Evolutionary conservation across 2,329 filamentous ascomycete genomes (phyloP), one percentile per base, ranked within the genome.

Genomic region (Gremmenia infestans): DNA sequence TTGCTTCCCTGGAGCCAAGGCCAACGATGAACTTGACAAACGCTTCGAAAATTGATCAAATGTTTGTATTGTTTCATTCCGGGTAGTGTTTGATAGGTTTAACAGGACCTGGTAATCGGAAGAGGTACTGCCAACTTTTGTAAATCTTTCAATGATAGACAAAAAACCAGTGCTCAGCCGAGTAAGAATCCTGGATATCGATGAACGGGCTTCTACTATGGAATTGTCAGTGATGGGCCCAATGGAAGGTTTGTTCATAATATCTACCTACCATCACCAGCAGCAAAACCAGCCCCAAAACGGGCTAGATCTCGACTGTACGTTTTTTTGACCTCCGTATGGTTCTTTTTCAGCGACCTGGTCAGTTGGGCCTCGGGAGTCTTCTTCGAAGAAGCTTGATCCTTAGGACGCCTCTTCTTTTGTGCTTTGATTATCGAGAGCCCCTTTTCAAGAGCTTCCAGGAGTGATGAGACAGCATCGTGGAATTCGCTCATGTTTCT

Each of bases 71-170:
- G 78, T 76, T 50, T 80, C 76, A n/a, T 72, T 57, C 25, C 78
- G 71, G 0, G 78, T 80, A 3, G 73, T 66, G 55, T 74, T 75
- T 3, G 78, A 81, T 28, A 81, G 63, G 5, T 73, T 71, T 57
- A 75, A 67, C 28, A 82, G 71, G 2, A 75, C 76, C 25, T 72
- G 70, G 57, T 77, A 80, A 65, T 79, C 76, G 43, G 79, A 62
- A 28, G 63, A 62, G 1, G 70, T 71, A 37, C 63, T 63, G 46
- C 70, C 65, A 15, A 67, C 64, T 36, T 66, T 68, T 54, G 65
- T 71, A 15, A 71, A 71, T 40, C 71, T 60, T n/a, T 67, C 65
- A 50, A 77, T 64, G 5, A 78, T 65, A 15, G 68, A 70, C n/a
- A 70, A 62, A 49, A 80, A 72, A 15, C 73, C 74, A 7, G 69